Evolutionary conservation across 1,139 yeast species (phyloP), one percentile per base, ranked within the genome.

Genomic region (Yamadazyma mexicana): DNA sequence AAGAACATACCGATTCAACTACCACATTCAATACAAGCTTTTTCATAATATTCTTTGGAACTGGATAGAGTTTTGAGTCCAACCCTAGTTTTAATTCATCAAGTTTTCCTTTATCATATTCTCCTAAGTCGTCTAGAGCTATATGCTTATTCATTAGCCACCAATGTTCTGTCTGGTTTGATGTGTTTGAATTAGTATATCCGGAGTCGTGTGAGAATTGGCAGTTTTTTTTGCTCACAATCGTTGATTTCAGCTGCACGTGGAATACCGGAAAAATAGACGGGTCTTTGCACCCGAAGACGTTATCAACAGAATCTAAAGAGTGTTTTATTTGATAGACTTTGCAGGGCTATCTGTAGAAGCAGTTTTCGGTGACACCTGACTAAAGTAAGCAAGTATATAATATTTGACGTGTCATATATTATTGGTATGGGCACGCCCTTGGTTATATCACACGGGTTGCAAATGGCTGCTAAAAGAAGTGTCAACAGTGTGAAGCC

Each of bases 1-100:
- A 22, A 4, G 69, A 57, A 6, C 56, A 37, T 4, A 47, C 25
- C 0, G 58, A 24, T 44, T 68, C 73, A 11, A 55, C 35, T 1
- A 63, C n/a, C 22, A 67, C 44, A 33, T 48, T 49, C 16, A 48
- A 12, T 2, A 49, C 32, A 15, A 58, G 42, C 23, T 45, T 48
- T 18, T 54, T 40, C 9, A 46, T 42, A 16, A 54, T 40, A 18
- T 38, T 37, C 34, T 49, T 50, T 14, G 61, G 54, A 6, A 51
- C 42, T 3, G 62, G 61, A 39, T 57, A 56, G 23, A 53, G 45
- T 17, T 49, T 56, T 7, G 51, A 33, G 35, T 50, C 54, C 24
- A 50, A 39, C 7, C 53, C 54, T 26, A 45, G 33, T 17, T 39
- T 38, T 33, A 43, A 20, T 15, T 20, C 37, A 31, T 46, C 49